A percentile compares a stretch with the other conserved stretches of the same genome.
Conservation (phyloP, 805 yeast species). For the Zygotorulaspora danielsina region DNA sequence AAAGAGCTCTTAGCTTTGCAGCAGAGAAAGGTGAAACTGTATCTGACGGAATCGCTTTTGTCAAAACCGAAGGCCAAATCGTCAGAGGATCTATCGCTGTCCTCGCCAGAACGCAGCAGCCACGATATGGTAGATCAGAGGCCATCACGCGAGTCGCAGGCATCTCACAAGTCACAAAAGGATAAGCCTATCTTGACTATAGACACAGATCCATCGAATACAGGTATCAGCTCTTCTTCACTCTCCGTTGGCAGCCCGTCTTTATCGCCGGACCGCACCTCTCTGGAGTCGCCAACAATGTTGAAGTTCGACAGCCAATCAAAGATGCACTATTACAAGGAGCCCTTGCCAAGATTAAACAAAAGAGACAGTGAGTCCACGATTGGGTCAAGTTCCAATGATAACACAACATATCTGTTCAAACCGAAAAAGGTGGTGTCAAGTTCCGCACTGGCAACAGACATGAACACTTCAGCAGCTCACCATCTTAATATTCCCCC, state of each 20-base stretch:
- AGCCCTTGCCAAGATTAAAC: conserved; percentile 28
- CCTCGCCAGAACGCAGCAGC: background rate
- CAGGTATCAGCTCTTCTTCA: conserved; percentile 21
- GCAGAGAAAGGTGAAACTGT: conserved; percentile 25
- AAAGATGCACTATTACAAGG: conserved; percentile 29
- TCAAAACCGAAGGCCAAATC: conserved; percentile 29
- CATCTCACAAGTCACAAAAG: background rate
- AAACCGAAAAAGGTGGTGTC: conserved; percentile 3
- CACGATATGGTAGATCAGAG: background rate
- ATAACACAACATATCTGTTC: conserved; percentile 10
- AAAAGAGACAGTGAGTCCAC: conserved; percentile 2
- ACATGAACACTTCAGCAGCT: background rate
- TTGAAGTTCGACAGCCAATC: conserved; percentile 25
- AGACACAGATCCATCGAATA: conserved; percentile 26
- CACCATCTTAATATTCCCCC: conserved; percentile 16
- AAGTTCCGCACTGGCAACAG: background rate
- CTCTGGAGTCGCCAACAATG: conserved; percentile 31
- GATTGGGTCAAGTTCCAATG: background rate
- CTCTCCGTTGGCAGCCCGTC: conserved; percentile 27
- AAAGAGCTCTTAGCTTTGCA: conserved; percentile 11
- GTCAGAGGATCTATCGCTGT: conserved; percentile 6
- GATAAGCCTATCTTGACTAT: conserved; percentile 27
- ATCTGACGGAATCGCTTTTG: conserved; percentile 35
- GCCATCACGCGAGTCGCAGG: background rate
- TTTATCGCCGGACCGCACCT: conserved; percentile 30